Conservation (phyloP, 2,329 filamentous ascomycete species). For the Hypoxylon sp. region DNA sequence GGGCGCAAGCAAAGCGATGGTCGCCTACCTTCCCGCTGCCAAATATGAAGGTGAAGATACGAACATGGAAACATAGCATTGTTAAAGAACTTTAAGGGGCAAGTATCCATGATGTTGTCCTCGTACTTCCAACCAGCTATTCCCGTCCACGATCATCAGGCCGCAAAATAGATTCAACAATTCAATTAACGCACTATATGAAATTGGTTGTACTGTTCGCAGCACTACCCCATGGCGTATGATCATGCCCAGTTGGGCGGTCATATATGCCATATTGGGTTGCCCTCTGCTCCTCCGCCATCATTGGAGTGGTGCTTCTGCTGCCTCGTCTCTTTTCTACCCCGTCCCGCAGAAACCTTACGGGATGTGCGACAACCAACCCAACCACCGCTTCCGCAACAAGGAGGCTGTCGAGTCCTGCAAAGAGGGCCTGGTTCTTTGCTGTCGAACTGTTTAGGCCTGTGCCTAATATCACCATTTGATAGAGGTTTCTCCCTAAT, state of each 20-base stretch:
- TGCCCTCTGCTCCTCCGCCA: conserved; percentile 19
- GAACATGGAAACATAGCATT: conserved; percentile 23
- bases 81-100: not conserved
- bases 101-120: not conserved
- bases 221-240: conserved; percentile 11
- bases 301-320: conserved; percentile 12
- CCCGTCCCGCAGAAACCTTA: conserved; percentile 39
- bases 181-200: conserved; percentile 22
- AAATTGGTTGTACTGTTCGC: conserved; percentile 24
- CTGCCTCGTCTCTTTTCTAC: conserved; percentile 33
- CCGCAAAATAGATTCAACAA: conserved; percentile 7
- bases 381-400: conserved; percentile 47
- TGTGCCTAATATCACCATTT: conserved; percentile 43
- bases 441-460: conserved; percentile 46
- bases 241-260: conserved; percentile 9
- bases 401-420: conserved; percentile 48
- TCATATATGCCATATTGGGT: conserved; percentile 17
- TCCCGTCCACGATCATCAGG: not conserved
- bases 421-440: conserved; percentile 46
- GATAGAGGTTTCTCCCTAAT: conserved; percentile 46
- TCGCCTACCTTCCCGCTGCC: conserved; percentile 67
- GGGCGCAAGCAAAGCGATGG: conserved; percentile 85
- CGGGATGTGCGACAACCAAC: conserved; percentile 48
- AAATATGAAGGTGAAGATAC: conserved; percentile 24
- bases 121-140: not conserved